phyloP scores from a whole-genome alignment of 495 filamentous ascomycete genomes.

The Chaetomium cochliodes region DNA sequence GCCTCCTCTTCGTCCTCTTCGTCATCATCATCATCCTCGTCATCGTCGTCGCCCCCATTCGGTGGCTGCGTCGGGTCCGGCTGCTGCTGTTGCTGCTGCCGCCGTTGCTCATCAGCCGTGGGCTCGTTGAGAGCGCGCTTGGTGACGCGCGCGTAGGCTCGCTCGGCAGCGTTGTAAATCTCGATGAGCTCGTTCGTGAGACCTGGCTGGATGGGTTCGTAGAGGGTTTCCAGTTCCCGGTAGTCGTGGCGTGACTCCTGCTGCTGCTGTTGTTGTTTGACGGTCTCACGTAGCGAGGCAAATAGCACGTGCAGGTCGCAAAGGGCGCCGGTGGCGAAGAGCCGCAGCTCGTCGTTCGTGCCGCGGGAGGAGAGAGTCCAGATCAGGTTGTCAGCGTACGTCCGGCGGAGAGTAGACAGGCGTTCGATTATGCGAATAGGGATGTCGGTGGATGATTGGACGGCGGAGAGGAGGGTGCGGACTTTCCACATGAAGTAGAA shows the following conservation, averaged over 20 bases:
- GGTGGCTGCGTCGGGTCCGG: conserved; percentile 36
- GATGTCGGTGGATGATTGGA: conserved; percentile 47
- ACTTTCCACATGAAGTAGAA: conserved; percentile 98
- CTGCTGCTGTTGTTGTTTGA: conserved; percentile 30
- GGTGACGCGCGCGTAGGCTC: conserved; percentile 67
- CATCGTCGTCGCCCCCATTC: conserved; percentile 53
- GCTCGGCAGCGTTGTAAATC: conserved; percentile 73
- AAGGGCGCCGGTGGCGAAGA: conserved; percentile 68
- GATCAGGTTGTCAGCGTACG: conserved; percentile 60
- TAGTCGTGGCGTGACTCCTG: conserved; percentile 30
- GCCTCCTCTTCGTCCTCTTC: conserved; percentile 52
- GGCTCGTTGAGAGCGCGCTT: conserved; percentile 64
- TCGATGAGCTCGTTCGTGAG: conserved; percentile 63
- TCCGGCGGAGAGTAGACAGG: conserved; percentile 56
- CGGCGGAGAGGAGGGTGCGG: conserved; percentile 45
- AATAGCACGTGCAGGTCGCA: conserved; percentile 83
- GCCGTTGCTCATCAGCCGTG: conserved; percentile 57
- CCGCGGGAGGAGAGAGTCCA: conserved; percentile 63
- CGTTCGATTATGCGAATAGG: conserved; percentile 52
- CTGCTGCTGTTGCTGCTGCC: background rate
- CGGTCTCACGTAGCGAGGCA: conserved; percentile 59
- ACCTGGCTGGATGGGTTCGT: conserved; percentile 59
- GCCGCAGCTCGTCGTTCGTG: conserved; percentile 70
- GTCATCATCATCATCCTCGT: conserved; percentile 59
- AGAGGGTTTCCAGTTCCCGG: conserved; percentile 56